Conservation (phyloP, 2,329 filamentous ascomycete species). For the Colletotrichum tropicale region DNA sequence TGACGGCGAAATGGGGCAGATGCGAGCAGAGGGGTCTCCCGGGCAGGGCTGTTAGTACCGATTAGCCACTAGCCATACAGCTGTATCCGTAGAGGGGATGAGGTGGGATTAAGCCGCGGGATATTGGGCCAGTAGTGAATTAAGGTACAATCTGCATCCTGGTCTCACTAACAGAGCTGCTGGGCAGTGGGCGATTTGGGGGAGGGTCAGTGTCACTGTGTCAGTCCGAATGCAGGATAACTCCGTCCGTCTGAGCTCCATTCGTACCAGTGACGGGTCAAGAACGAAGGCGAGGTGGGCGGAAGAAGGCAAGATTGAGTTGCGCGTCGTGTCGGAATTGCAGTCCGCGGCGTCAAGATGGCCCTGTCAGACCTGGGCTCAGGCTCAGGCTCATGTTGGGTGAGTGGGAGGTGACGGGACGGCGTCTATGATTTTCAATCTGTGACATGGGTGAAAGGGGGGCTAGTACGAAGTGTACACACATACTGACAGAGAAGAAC, state of each 20-base stretch:
- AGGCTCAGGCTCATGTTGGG: not conserved
- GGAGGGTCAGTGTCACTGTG: not conserved
- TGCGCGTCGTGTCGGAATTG: not conserved
- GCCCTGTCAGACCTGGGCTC: not conserved
- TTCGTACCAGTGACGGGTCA: not conserved
- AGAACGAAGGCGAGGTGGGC: not conserved
- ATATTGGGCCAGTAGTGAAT: not conserved
- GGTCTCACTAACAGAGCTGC: not conserved
- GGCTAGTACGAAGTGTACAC: not conserved
- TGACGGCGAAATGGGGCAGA: not conserved
- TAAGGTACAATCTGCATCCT: not conserved
- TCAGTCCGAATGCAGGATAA: not conserved
- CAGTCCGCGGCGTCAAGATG: not conserved
- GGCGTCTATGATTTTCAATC: not conserved
- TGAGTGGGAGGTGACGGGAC: not conserved
- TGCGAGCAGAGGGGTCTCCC: not conserved
- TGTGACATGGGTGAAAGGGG: not conserved
- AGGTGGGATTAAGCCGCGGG: not conserved
- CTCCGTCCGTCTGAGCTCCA: not conserved
- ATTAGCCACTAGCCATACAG: not conserved
- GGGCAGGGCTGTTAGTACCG: not conserved
- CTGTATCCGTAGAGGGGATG: not conserved
- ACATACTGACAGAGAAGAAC: not conserved
- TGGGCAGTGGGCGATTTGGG: not conserved
- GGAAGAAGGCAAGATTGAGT: not conserved